These are phyloP conservation scores for Ophiostoma novo-ulmi DNA, from an alignment of 2,329 filamentous ascomycete genomes.

Conservation along the genomic window DNA sequence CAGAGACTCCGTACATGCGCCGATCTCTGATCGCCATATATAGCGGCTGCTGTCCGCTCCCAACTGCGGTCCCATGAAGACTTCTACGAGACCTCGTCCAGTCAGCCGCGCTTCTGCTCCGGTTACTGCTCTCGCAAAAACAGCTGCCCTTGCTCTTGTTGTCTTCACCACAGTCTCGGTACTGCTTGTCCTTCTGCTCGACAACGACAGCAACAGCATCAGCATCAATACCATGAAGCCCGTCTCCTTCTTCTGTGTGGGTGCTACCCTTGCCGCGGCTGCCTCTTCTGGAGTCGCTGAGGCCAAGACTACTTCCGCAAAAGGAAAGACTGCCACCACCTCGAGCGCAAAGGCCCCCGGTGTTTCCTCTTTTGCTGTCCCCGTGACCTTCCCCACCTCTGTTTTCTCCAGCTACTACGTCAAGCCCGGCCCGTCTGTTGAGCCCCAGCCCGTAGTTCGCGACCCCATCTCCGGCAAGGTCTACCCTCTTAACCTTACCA, in stretches of 20 bases:
- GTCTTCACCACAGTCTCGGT: constrained; percentile 22
- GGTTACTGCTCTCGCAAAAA: neutral
- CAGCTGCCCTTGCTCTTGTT: constrained; percentile 11
- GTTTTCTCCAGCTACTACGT: constrained; percentile 48
- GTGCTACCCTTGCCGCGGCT: neutral
- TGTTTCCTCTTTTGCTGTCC: constrained; percentile 38
- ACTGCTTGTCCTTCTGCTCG: constrained; percentile 18
- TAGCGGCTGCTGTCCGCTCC: constrained; percentile 18
- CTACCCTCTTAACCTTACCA: constrained; percentile 50
- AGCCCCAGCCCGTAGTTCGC: constrained; percentile 40
- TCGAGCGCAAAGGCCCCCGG: constrained; percentile 30
- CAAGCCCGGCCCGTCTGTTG: constrained; percentile 32
- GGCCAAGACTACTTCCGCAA: neutral
- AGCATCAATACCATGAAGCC: constrained; percentile 16
- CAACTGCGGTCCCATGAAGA: neutral
- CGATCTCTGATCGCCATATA: constrained; percentile 15
- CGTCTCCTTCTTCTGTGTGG: neutral
- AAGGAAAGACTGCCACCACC: neutral
- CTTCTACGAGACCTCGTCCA: neutral
- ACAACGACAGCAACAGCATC: no score
- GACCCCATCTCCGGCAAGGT: constrained; percentile 50
- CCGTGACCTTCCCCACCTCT: constrained; percentile 46
- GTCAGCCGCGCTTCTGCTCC: neutral
- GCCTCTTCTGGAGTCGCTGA: constrained; percentile 9
- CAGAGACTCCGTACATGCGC: neutral